Conservation (phyloP, 2,329 filamentous ascomycete species). For the Mariannaea elegans region DNA sequence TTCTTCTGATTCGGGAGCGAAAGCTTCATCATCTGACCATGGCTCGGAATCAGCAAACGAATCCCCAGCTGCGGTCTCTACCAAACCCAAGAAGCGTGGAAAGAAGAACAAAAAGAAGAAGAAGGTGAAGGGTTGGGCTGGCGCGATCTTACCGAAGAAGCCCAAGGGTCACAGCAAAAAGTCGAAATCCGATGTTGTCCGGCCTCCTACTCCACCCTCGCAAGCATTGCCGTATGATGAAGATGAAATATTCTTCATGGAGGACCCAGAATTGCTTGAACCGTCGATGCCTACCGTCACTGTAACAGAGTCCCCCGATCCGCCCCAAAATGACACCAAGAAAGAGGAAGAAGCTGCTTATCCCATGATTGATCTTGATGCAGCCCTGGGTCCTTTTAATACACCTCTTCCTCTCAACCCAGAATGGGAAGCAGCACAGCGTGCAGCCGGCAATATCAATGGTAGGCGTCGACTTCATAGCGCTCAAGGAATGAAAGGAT, state of each 20-base stretch:
- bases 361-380: conserved; percentile 92
- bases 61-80: conserved; percentile 29
- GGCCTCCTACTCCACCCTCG: conserved; percentile 59
- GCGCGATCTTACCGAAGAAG: conserved; percentile 72
- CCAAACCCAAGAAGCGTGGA: conserved; percentile 40
- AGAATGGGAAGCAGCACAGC: conserved; percentile 74
- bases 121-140: conserved; percentile 79
- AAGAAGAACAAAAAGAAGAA: conserved; percentile 60
- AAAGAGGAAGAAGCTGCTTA: conserved; percentile 72
- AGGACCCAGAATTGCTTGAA: conserved; percentile 36
- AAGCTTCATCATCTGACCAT: conserved; percentile 48
- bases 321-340: conserved; percentile 44
- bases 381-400: conserved; percentile 90
- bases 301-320: conserved; percentile 51
- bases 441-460: conserved; percentile 58
- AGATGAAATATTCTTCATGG: conserved; percentile 43
- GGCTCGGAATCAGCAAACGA: conserved; percentile 43
- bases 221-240: conserved; percentile 41
- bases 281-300: conserved; percentile 50
- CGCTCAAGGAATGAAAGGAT: conserved; percentile 74
- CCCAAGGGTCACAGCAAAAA: conserved; percentile 59
- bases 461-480: conserved; percentile 78
- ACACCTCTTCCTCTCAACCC: conserved; percentile 73
- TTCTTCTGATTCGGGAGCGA: conserved; percentile 52
- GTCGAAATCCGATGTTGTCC: conserved; percentile 48